A percentile compares a stretch with the other conserved stretches of the same genome.
Evolutionary conservation across 805 yeast genomes (phyloP).

Genomic region (Candida tibetensis): DNA sequence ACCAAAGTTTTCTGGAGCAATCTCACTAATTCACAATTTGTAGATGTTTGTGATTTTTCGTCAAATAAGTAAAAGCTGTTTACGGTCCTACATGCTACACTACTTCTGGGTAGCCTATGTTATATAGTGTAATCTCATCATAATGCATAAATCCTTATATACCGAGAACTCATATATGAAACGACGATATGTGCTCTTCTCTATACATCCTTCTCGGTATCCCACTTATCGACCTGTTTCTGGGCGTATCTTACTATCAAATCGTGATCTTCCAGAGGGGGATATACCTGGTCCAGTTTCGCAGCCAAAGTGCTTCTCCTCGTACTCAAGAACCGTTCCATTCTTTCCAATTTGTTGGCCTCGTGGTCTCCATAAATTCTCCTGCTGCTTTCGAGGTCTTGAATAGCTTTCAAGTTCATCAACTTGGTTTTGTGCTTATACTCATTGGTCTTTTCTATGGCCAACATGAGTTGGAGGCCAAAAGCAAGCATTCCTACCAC

Average conservation of each 20-base stretch:
- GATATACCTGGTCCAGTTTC: slow-evolving; percentile 12
- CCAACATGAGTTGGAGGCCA: slow-evolving; percentile 40
- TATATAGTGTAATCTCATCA: too few relatives aligned
- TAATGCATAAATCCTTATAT: too few relatives aligned
- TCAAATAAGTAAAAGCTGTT: too few relatives aligned
- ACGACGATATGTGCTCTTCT: too few relatives aligned
- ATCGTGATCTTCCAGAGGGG: background rate
- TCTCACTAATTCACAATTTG: too few relatives aligned
- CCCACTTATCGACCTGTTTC: slow-evolving; percentile 20
- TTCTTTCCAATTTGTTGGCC: slow-evolving; percentile 25
- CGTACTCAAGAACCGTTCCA: slow-evolving; percentile 32
- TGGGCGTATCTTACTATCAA: slow-evolving; percentile 34
- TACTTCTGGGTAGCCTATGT: too few relatives aligned
- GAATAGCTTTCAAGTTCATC: slow-evolving; percentile 27
- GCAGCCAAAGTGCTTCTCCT: slow-evolving; percentile 28
- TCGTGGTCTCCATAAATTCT: slow-evolving; percentile 30
- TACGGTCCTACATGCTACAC: too few relatives aligned
- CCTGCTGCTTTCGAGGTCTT: slow-evolving; percentile 26
- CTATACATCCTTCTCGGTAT: slow-evolving; percentile 2
- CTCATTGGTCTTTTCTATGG: slow-evolving; percentile 38
- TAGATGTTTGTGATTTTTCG: too few relatives aligned
- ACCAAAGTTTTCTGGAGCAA: too few relatives aligned
- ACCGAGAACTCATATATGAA: too few relatives aligned
- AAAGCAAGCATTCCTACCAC: slow-evolving; percentile 36
- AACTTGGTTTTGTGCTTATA: slow-evolving; percentile 21